Conservation (phyloP, 2,329 filamentous ascomycete genomes). For the Cordyceps farinosa region DNA sequence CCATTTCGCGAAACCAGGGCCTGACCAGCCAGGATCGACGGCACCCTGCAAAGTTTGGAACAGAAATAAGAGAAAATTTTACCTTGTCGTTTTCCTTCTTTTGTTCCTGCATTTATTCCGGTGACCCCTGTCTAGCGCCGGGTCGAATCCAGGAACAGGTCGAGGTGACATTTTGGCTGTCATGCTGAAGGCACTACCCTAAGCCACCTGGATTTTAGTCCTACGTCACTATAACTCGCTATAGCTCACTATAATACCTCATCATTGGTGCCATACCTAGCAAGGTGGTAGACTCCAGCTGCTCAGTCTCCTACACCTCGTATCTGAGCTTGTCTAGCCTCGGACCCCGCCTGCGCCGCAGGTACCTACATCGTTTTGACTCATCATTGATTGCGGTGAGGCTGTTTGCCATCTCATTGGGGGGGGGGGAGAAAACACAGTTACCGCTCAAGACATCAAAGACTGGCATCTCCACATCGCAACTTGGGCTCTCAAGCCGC, state of each 20-base stretch:
- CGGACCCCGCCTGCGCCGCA: neutral
- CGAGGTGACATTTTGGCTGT: neutral
- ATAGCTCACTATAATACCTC: neutral
- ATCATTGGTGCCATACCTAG: neutral
- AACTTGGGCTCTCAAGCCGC: neutral
- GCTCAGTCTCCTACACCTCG: neutral
- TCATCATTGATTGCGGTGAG: neutral
- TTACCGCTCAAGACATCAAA: neutral
- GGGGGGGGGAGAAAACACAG: neutral
- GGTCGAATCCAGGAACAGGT: slow-evolving; percentile 2
- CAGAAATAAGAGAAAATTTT: neutral
- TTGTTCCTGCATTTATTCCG: slow-evolving; percentile 8
- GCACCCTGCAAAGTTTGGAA: neutral
- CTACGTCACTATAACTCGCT: neutral
- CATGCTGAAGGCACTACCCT: neutral
- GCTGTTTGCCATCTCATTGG: neutral
- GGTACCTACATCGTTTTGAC: neutral
- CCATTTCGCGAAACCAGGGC: slow-evolving; percentile 16
- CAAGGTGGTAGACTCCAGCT: neutral
- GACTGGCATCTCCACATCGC: neutral
- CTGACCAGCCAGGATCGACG: neutral
- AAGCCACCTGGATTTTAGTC: slow-evolving; percentile 1
- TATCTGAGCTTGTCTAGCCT: neutral
- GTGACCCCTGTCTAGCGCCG: slow-evolving; percentile 3
- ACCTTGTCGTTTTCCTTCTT: neutral